Evolutionary conservation across 257 asterid species (phyloP), one percentile per base, ranked within the genome.

Genomic region (Ehretia macrophylla): DNA sequence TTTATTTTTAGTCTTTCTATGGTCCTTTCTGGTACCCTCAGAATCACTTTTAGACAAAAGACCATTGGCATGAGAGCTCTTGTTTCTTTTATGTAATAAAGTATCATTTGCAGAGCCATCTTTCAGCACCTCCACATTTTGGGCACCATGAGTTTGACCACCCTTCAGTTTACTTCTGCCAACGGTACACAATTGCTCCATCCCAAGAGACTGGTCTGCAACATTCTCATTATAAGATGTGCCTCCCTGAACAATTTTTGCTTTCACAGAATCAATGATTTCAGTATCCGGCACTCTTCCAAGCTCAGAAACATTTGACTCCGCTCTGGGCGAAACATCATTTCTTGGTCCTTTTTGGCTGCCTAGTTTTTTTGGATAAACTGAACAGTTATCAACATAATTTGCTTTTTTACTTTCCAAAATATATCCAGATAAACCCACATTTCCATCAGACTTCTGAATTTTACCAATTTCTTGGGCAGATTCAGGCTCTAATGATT

Each of bases 141-240:
- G 83, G 68, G 81, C 62, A 63, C 60, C 69, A 58, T 58, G 77
- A 63, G 62, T 58, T 11, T 53, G 82, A 65, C 57, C 53, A 59
- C 78, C 80, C 57, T 82, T 84, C 32, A 73, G 68, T 70, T 84
- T 86, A 76, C 68, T 82, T 71, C 76, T 77, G 53, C 78, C 73
- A 56, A 71, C 79, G 51, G 75, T 60, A 62, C 84, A 70, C 44
- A 83, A 71, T 67, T 71, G 77, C 64, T 75, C 79, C 73, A 62
- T 72, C 19, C 72, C 60, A 23, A 62, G 72, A 67, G 79, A 60
- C 40, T 75, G 72, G 59, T 79, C 75, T 45, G 53, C 22, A 73
- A 67, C 75, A 60, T 77, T 88, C 76, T 72, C 83, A 55, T 47
- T 60, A 49, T 58, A 49, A 55, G 77, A 74, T 65, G 73, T 78